Evolutionary conservation across 2,329 filamentous ascomycete genomes (phyloP).

Genomic region (Pestalotiopsis sp.): DNA sequence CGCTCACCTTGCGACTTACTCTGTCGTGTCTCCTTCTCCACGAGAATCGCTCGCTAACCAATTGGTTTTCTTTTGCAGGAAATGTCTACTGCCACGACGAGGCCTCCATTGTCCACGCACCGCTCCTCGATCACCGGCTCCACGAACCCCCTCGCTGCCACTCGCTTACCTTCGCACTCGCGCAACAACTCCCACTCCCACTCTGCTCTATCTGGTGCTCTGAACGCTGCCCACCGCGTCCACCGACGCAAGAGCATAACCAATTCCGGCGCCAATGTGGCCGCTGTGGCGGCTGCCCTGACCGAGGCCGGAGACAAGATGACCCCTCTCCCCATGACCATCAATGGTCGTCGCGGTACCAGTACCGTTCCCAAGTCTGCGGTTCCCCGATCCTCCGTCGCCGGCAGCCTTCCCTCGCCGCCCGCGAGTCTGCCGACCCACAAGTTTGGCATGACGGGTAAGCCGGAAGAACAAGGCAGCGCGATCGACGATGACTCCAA

Average conservation of each 20-base stretch:
- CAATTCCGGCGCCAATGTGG: slow-evolving; percentile 71
- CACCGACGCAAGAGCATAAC: slow-evolving; percentile 94
- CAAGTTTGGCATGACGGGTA: slow-evolving; percentile 52
- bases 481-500: slow-evolving; percentile 72
- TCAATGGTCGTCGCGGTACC: slow-evolving; percentile 65
- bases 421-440: slow-evolving; percentile 70
- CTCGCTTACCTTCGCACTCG: slow-evolving; percentile 63
- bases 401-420: slow-evolving; percentile 64
- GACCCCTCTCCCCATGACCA: slow-evolving; percentile 59
- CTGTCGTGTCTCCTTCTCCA: slow-evolving; percentile 25
- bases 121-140: slow-evolving; percentile 62
- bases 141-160: slow-evolving; percentile 59
- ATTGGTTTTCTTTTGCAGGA: slow-evolving; percentile 47
- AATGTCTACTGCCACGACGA: slow-evolving; percentile 66
- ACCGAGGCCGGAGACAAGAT: slow-evolving; percentile 66
- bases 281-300: slow-evolving; percentile 74
- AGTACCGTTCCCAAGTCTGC: slow-evolving; percentile 70
- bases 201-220: slow-evolving; percentile 75
- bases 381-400: slow-evolving; percentile 53
- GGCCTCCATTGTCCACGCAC: slow-evolving; percentile 64
- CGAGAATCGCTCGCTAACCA: slow-evolving; percentile 40
- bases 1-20: slow-evolving; percentile 19
- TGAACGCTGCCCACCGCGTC: slow-evolving; percentile 83
- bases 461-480: slow-evolving; percentile 56
- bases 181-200: slow-evolving; percentile 80